These are phyloP conservation scores for Tulasnella sp. DNA, from an alignment of 768 basidiomycete genomes.

Conservation along the genomic window DNA sequence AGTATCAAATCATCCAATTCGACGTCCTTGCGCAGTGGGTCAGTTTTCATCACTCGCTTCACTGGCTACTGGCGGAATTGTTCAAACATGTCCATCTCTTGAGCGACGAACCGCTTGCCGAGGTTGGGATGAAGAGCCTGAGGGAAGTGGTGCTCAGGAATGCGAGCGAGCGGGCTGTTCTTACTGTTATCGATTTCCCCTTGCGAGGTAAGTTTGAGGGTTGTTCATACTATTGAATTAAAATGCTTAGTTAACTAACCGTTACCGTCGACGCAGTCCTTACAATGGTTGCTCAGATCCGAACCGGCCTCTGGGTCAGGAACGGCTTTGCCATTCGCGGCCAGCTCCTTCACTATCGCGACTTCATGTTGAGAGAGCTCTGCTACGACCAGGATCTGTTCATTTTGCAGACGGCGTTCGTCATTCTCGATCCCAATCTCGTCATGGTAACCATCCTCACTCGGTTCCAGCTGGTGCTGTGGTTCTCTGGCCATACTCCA, in stretches of 20 bases:
- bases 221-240: neutral
- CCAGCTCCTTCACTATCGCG: conserved; percentile 90
- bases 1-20: conserved; percentile 60
- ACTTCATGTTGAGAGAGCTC: conserved; percentile 88
- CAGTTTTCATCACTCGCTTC: conserved; percentile 86
- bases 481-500: conserved; percentile 59
- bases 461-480: conserved; percentile 70
- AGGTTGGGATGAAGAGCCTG: conserved; percentile 44
- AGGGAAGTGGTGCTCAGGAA: conserved; percentile 48
- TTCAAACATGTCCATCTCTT: conserved; percentile 73
- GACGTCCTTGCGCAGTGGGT: conserved; percentile 73
- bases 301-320: conserved; percentile 92
- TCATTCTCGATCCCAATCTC: conserved; percentile 58
- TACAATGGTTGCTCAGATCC: conserved; percentile 87
- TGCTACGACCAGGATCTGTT: conserved; percentile 95
- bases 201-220: conserved; percentile 66
- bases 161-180: conserved; percentile 54
- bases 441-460: conserved; percentile 83
- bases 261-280: conserved; percentile 37
- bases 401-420: conserved; percentile 76
- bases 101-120: conserved; percentile 41
- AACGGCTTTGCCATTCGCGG: conserved; percentile 95
- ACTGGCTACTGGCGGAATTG: conserved; percentile 83
- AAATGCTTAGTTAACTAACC: neutral
- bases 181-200: conserved; percentile 80